Evolutionary conservation across 768 basidiomycete species (phyloP).

Genomic region (Serendipita sp.): DNA sequence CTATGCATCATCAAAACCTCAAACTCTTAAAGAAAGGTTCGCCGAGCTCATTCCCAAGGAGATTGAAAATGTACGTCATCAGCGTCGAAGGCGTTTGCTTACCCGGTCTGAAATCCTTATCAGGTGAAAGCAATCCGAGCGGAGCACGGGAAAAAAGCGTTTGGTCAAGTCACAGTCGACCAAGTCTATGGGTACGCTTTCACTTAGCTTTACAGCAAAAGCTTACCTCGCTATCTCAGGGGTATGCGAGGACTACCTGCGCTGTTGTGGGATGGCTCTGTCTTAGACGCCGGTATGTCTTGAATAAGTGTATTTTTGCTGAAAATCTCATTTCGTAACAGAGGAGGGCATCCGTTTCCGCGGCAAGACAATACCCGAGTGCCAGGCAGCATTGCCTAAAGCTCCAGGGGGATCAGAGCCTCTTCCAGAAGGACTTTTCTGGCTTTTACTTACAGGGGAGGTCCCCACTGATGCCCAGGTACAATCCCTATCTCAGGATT

Average conservation of each 20-base stretch:
- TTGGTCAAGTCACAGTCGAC: constrained; percentile 81
- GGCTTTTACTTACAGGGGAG: constrained; percentile 90
- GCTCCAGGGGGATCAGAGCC: constrained; percentile 79
- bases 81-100: constrained; percentile 4
- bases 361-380: constrained; percentile 86
- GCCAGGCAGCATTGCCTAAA: constrained; percentile 72
- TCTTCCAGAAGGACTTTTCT: constrained; percentile 86
- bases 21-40: constrained; percentile 80
- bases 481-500: constrained; percentile 69
- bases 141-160: constrained; percentile 80
- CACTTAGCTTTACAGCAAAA: background rate
- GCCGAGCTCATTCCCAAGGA: constrained; percentile 86
- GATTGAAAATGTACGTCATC: constrained; percentile 42
- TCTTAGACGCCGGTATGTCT: constrained; percentile 70
- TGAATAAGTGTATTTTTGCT: background rate
- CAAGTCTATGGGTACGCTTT: constrained; percentile 66
- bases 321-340: constrained; percentile 17
- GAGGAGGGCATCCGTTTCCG: constrained; percentile 98
- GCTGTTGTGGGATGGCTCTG: constrained; percentile 96
- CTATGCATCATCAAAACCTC: constrained; percentile 31
- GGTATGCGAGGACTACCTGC: constrained; percentile 84
- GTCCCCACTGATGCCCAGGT: constrained; percentile 85
- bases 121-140: constrained; percentile 73
- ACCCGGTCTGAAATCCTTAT: constrained; percentile 6
- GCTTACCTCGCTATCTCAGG: constrained; percentile 22